Conservation (phyloP, 768 basidiomycete species). For the Termitomyces sp. region DNA sequence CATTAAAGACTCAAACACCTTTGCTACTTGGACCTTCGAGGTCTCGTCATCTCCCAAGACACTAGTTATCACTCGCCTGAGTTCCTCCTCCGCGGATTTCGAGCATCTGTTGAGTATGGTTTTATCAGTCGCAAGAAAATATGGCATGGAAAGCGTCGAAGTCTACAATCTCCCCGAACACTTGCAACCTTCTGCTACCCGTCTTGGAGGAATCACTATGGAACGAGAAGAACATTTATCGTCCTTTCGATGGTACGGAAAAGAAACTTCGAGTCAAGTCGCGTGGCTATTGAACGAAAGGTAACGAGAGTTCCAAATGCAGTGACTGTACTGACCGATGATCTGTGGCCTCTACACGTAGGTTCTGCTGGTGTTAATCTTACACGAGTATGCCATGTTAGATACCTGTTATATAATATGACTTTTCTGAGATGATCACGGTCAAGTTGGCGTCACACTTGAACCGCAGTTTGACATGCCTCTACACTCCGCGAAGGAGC, state of each 20-base stretch:
- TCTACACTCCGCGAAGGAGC: not conserved
- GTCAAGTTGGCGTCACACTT: no score
- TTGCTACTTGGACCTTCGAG: conserved; percentile 42
- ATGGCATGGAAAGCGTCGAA: conserved; percentile 34
- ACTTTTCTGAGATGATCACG: not conserved
- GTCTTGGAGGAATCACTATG: conserved; percentile 24
- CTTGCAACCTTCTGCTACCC: conserved; percentile 20
- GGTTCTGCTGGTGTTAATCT: conserved; percentile 36
- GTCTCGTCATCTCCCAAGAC: conserved; percentile 22
- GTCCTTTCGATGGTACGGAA: conserved; percentile 46
- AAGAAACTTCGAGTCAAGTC: conserved; percentile 24
- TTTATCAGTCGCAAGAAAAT: conserved; percentile 26
- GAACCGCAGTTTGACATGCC: not conserved
- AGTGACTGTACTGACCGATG: not conserved
- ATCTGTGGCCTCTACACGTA: no score
- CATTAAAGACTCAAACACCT: conserved; percentile 16
- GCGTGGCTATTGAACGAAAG: conserved; percentile 47
- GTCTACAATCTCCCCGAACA: conserved; percentile 39
- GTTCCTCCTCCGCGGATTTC: conserved; percentile 24
- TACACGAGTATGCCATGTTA: not conserved
- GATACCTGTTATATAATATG: not conserved
- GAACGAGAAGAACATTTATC: conserved; percentile 35
- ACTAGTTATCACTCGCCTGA: conserved; percentile 40
- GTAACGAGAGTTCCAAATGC: conserved; percentile 16
- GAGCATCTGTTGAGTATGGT: conserved; percentile 28